Conservation (phyloP, 495 filamentous ascomycete genomes). For the Xylaria intraflava region DNA sequence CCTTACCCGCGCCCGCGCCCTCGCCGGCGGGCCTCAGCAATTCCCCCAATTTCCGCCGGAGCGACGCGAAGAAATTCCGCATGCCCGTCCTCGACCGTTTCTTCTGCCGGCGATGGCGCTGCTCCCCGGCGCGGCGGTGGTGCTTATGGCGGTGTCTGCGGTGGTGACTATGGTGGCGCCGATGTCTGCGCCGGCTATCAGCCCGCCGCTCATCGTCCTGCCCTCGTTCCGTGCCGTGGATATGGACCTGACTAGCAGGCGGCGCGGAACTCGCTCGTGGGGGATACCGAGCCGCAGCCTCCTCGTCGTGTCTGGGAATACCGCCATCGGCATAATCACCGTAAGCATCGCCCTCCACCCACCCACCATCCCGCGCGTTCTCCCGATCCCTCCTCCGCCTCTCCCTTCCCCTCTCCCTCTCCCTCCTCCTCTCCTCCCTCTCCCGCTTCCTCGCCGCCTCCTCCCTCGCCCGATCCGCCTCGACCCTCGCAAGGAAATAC, state of each 20-base stretch:
- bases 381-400: neutral
- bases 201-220: neutral
- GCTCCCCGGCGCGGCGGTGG: neutral
- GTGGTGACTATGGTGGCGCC: neutral
- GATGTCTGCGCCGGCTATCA: neutral
- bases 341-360: no score
- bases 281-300: neutral
- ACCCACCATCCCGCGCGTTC: neutral
- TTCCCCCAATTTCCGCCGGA: constrained; percentile 4
- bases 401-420: neutral
- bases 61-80: constrained; percentile 3
- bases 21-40: neutral
- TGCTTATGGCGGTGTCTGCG: constrained; percentile 4
- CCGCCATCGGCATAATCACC: neutral
- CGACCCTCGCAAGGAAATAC: neutral
- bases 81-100: neutral
- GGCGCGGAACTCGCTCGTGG: neutral
- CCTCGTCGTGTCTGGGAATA: neutral
- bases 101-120: constrained; percentile 1
- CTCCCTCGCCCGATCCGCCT: neutral
- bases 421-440: neutral
- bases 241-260: neutral
- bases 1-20: neutral
- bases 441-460: neutral
- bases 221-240: neutral